Conservation (phyloP, 257 asterid species). For the Capsicum baccatum region DNA sequence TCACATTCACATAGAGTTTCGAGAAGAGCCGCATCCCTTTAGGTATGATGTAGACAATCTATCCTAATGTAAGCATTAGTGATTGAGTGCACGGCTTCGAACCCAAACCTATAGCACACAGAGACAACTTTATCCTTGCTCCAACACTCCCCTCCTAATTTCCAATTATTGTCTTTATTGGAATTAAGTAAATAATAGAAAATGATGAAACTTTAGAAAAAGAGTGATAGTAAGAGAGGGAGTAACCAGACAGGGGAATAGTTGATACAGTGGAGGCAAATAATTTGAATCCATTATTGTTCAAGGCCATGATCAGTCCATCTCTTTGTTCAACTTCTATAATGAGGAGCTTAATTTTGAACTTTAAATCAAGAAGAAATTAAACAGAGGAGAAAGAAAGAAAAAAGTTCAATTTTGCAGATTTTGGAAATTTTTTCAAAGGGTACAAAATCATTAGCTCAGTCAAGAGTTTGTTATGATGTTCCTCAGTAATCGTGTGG, state of each 20-base stretch:
- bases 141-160: neutral
- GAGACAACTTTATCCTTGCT: neutral
- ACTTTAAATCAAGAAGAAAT: constrained; percentile 7
- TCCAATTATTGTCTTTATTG: neutral
- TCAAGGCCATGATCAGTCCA: constrained; percentile 24
- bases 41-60: neutral
- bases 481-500: neutral
- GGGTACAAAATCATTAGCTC: neutral
- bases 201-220: neutral
- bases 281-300: neutral
- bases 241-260: constrained; percentile 29
- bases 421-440: neutral
- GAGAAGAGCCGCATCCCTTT: neutral
- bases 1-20: neutral
- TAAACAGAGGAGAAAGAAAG: neutral
- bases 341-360: neutral
- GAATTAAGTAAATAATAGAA: neutral
- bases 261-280: neutral
- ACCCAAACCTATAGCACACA: neutral
- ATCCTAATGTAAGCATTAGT: neutral
- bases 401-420: neutral
- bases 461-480: constrained; percentile 19
- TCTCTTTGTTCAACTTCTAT: neutral
- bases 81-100: neutral
- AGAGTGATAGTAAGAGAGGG: constrained; percentile 10